Evolutionary conservation across 805 yeast genomes (phyloP).

Genomic region (Yarrowia hollandica): DNA sequence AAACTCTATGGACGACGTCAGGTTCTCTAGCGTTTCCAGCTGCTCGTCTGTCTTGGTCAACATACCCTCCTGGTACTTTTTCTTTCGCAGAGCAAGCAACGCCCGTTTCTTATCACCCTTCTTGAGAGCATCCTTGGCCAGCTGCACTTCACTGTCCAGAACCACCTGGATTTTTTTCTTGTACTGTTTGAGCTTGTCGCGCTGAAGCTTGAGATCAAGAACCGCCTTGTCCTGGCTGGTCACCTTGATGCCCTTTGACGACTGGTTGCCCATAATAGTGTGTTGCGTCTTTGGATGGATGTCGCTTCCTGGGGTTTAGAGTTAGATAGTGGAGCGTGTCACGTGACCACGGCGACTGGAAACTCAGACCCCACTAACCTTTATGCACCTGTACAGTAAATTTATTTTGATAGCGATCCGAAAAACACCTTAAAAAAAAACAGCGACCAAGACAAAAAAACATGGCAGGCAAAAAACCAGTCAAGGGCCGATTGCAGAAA

Average conservation of each 20-base stretch:
- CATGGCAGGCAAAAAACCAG: constrained; percentile 24
- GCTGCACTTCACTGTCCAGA: constrained; percentile 58
- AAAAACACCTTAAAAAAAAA: background rate
- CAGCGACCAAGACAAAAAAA: too few species aligned
- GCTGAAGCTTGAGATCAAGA: constrained; percentile 79
- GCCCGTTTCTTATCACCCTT: constrained; percentile 61
- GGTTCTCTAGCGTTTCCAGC: constrained; percentile 71
- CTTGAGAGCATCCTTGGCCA: constrained; percentile 58
- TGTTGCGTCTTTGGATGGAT: background rate
- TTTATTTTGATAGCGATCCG: constrained; percentile 18
- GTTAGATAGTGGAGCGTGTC: constrained; percentile 8
- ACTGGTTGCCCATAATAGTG: constrained; percentile 42
- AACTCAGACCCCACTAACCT: background rate
- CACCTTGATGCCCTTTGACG: constrained; percentile 47
- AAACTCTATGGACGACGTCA: constrained; percentile 67
- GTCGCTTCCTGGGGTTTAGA: background rate
- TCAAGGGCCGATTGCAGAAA: background rate
- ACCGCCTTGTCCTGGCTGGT: constrained; percentile 86
- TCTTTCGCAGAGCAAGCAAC: constrained; percentile 65
- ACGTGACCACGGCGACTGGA: constrained; percentile 2
- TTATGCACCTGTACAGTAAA: constrained; percentile 19
- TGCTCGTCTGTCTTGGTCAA: constrained; percentile 73
- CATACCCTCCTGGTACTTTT: constrained; percentile 79
- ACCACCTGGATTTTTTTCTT: constrained; percentile 58
- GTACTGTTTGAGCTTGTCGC: constrained; percentile 80